phyloP scores from a whole-genome alignment of 1,284 basidiomycete genomes.

The Cerrena zonata region DNA sequence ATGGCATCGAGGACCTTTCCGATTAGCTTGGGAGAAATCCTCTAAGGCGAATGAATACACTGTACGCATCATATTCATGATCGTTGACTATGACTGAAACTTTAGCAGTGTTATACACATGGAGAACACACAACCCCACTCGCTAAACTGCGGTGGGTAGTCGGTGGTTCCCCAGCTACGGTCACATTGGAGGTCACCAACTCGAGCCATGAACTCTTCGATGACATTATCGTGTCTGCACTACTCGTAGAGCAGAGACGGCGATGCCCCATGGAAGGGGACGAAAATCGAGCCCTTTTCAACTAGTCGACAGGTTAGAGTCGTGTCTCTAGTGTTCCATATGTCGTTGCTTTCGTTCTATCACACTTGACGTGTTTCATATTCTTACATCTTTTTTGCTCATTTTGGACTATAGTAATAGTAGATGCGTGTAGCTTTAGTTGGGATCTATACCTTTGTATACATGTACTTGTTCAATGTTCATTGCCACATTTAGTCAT shows the following conservation, averaged over 20 bases:
- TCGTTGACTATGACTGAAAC: neutral
- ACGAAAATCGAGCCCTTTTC: conserved; percentile 3
- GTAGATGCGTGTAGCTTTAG: neutral
- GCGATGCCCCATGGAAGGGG: neutral
- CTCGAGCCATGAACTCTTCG: conserved; percentile 1
- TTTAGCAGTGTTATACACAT: too few relatives aligned
- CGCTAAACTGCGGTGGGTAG: neutral
- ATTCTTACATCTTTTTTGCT: too few relatives aligned
- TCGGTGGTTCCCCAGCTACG: neutral
- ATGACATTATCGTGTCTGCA: conserved; percentile 6
- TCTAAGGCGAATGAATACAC: neutral
- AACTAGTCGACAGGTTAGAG: too few relatives aligned
- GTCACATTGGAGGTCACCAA: neutral
- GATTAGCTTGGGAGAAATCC: neutral
- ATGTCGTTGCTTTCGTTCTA: too few relatives aligned
- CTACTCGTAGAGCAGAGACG: conserved; percentile 3
- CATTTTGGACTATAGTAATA: too few relatives aligned
- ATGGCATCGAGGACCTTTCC: neutral
- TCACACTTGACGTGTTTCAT: too few relatives aligned
- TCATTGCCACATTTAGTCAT: neutral
- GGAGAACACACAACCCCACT: too few relatives aligned
- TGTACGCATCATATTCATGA: neutral
- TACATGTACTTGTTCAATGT: neutral
- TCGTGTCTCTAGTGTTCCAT: too few relatives aligned
- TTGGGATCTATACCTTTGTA: neutral